Evolutionary conservation across 2,329 filamentous ascomycete species (phyloP).

Genomic region (Apiospora koreana): DNA sequence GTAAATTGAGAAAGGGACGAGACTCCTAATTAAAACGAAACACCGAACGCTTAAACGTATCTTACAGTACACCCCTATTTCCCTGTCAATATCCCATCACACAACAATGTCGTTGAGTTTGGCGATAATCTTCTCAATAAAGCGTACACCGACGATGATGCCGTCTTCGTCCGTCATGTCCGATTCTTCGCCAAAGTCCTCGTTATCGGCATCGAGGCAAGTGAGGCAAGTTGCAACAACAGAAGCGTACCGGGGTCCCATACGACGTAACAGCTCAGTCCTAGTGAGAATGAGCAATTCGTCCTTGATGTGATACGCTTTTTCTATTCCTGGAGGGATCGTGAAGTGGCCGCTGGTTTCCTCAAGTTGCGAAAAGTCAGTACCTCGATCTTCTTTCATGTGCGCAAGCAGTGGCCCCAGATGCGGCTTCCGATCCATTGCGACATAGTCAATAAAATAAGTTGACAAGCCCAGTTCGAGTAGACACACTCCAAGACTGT

Average conservation of each 20-base stretch:
- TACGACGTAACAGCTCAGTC: conserved; percentile 19
- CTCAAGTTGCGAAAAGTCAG: too few relatives aligned
- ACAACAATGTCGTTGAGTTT: conserved; percentile 1
- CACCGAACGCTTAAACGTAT: too few relatives aligned
- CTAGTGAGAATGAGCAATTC: not conserved
- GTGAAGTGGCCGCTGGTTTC: too few relatives aligned
- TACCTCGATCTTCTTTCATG: not conserved
- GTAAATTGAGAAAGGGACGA: too few relatives aligned
- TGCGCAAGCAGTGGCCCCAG: not conserved
- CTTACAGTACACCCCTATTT: too few relatives aligned
- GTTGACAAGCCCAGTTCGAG: conserved; percentile 50
- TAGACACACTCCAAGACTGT: conserved; percentile 51
- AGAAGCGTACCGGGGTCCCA: conserved; percentile 28
- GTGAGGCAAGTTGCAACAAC: conserved; percentile 34
- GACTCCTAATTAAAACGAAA: too few relatives aligned
- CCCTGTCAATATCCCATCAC: not conserved
- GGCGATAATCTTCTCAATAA: conserved; percentile 28
- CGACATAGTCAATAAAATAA: conserved; percentile 22
- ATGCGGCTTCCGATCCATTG: not conserved
- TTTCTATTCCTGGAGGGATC: not conserved
- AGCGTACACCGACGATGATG: conserved; percentile 25
- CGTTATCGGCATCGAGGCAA: conserved; percentile 31
- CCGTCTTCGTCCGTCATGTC: conserved; percentile 31
- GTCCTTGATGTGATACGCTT: not conserved
- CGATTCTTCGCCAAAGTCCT: conserved; percentile 29